Percentiles rank a stretch among this genome's conserved stretches.
Evolutionary conservation across 1,284 basidiomycete species (phyloP).

Genomic region (Apiotrichum domesticum): DNA sequence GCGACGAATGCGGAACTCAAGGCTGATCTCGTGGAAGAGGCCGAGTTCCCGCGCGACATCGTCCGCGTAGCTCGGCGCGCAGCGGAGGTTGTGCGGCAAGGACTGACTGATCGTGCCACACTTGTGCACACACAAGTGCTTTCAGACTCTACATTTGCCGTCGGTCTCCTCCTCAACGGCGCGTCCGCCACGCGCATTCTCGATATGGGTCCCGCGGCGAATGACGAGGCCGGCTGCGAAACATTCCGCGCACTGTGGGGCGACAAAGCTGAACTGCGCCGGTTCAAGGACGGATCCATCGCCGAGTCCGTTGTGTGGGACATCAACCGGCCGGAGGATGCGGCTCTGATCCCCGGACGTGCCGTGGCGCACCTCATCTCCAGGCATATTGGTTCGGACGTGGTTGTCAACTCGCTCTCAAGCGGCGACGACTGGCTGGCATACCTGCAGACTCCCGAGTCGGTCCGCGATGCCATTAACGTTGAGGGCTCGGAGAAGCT

Average conservation of each 20-base stretch:
- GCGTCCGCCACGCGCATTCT: conserved; percentile 71
- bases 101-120: conserved; percentile 63
- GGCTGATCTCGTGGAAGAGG: conserved; percentile 6
- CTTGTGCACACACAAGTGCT: conserved; percentile 55
- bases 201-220: conserved; percentile 74
- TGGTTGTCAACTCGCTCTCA: conserved; percentile 46
- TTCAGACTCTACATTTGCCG: conserved; percentile 42
- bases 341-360: conserved; percentile 66
- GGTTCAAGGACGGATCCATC: conserved; percentile 95
- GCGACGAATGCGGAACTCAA: conserved; percentile 42
- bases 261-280: conserved; percentile 80
- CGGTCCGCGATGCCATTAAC: conserved; percentile 49
- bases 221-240: conserved; percentile 48
- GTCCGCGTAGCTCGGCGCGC: conserved; percentile 57
- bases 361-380: conserved; percentile 69
- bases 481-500: conserved; percentile 48
- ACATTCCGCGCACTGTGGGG: conserved; percentile 88
- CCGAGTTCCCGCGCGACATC: conserved; percentile 58
- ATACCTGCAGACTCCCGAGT: conserved; percentile 57
- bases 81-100: conserved; percentile 56
- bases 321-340: conserved; percentile 57
- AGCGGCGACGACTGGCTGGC: conserved; percentile 57
- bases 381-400: conserved; percentile 60
- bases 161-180: conserved; percentile 70
- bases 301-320: conserved; percentile 90